Conservation (phyloP, 2,329 filamentous ascomycete genomes). For the Aquanectria penicillioides region DNA sequence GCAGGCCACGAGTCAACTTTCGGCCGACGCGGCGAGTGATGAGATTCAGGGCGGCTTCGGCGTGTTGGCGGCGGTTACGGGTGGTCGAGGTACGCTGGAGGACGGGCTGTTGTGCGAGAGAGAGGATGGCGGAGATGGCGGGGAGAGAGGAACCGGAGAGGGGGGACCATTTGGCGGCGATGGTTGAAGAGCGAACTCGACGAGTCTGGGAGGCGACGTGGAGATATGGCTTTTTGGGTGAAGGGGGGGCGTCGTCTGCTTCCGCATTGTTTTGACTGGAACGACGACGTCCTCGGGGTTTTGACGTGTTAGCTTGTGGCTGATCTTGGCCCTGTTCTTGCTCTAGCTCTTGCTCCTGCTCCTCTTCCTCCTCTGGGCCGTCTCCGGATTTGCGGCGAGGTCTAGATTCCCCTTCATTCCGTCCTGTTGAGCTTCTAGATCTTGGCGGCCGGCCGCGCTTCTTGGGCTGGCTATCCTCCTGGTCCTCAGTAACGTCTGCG, state of each 20-base stretch:
- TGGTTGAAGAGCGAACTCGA: constrained; percentile 68
- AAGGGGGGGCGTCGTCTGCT: constrained; percentile 36
- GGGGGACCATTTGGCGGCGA: constrained; percentile 75
- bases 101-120: constrained; percentile 69
- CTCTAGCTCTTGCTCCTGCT: constrained; percentile 6
- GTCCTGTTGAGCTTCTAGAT: constrained; percentile 8
- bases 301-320: constrained; percentile 7
- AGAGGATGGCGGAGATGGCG: constrained; percentile 65
- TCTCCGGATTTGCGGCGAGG: constrained; percentile 1
- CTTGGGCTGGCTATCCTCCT: constrained; percentile 22
- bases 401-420: not conserved
- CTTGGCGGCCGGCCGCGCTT: constrained; percentile 27
- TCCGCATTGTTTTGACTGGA: constrained; percentile 27
- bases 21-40: constrained; percentile 65
- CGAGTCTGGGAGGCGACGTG: constrained; percentile 62
- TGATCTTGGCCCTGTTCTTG: constrained; percentile 11
- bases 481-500: constrained; percentile 18
- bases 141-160: constrained; percentile 65
- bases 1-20: constrained; percentile 68
- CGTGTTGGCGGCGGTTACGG: constrained; percentile 60
- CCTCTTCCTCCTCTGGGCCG: constrained; percentile 8
- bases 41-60: constrained; percentile 64
- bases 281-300: constrained; percentile 25
- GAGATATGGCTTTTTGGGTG: constrained; percentile 54
- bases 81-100: constrained; percentile 64